phyloP scores from a whole-genome alignment of 805 yeast species.

The Lipomyces lipofer region DNA sequence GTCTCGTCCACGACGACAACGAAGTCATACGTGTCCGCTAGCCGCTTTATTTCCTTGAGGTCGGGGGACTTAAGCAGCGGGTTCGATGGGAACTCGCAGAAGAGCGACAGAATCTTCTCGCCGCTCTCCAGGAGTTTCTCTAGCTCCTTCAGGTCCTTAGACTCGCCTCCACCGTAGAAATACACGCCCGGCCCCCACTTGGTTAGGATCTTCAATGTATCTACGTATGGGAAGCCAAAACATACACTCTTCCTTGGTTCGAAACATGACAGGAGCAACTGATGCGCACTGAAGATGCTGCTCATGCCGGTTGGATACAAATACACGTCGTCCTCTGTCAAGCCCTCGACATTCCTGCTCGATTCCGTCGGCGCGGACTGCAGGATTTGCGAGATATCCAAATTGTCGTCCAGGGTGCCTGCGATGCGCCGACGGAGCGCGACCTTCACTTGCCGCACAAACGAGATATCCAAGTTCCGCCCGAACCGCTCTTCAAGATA shows the following conservation, averaged over 20 bases:
- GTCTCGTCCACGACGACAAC: slow-evolving; percentile 91
- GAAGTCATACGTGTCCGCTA: slow-evolving; percentile 71
- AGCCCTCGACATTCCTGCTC: slow-evolving; percentile 32
- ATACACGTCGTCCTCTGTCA: slow-evolving; percentile 68
- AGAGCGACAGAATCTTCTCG: slow-evolving; percentile 69
- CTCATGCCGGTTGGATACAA: slow-evolving; percentile 93
- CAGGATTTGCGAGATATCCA: slow-evolving; percentile 33
- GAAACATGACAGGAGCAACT: slow-evolving; percentile 35
- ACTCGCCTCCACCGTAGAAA: slow-evolving; percentile 84
- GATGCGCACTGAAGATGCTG: slow-evolving; percentile 79
- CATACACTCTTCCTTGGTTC: slow-evolving; percentile 67
- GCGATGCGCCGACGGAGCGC: slow-evolving; percentile 76
- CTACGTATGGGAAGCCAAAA: slow-evolving; percentile 95
- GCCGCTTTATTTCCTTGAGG: slow-evolving; percentile 58
- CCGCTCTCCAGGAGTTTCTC: slow-evolving; percentile 63
- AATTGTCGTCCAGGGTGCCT: slow-evolving; percentile 53
- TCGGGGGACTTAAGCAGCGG: slow-evolving; percentile 89
- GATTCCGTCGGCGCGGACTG: slow-evolving; percentile 21
- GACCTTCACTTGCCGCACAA: slow-evolving; percentile 70
- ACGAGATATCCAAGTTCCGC: slow-evolving; percentile 76
- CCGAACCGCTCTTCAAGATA: slow-evolving; percentile 83
- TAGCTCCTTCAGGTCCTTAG: slow-evolving; percentile 58
- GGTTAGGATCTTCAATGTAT: slow-evolving; percentile 77
- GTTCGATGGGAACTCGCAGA: slow-evolving; percentile 93
- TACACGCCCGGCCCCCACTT: slow-evolving; percentile 92